Base-by-base conservation (phyloP, 116 monocot genomes). In the Cymodocea nodosa region DNA sequence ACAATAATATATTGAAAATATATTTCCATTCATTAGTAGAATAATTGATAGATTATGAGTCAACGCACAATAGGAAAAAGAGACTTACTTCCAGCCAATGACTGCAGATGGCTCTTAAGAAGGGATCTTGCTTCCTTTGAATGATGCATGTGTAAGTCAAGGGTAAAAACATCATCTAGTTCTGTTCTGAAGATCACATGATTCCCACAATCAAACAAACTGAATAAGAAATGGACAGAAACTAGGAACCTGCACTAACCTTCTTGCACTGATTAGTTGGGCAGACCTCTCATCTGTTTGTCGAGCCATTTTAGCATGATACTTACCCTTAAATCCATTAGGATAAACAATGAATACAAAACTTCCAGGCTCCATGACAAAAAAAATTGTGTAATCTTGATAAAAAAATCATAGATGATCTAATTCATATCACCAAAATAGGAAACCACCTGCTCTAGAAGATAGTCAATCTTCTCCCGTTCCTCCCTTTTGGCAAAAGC, bases 271-370 rank as follows among this genome's bases (percentile, higher is more conserved):
- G 55, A 83, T 77, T 51, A 67, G 50, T 59, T 10, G 63, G 54
- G 79, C 65, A 78, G 82, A 89, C 60, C 81, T 82, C 72, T 93
- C 89, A 71, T 93, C 85, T 68, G 82, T 85, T 73, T 85, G 81
- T 70, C 86, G 79, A 16, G 93, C 89, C 80, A 78, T 69, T 55
- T 78, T 67, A 59, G 78, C 75, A 67, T 80, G 70, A 64, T 68
- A 59, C 52, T 80, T 79, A 16, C 93, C 93, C 93, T 92, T 63
- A 35, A n/a, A 68, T 76, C 49, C 69, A 76, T 50, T 13, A 52
- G n/a, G 65, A 48, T 52, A 15, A 4, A n/a, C 37, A 39, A 62
- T 39, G 37, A 62, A 16, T 17, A 62, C 0, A 15, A 15, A 37
- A 36, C 2, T 62, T 36, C 37, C 16, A 62, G 17, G 15, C n/a